phyloP scores from a whole-genome alignment of 2,329 filamentous ascomycete species.

The Curvularia verruculosa region DNA sequence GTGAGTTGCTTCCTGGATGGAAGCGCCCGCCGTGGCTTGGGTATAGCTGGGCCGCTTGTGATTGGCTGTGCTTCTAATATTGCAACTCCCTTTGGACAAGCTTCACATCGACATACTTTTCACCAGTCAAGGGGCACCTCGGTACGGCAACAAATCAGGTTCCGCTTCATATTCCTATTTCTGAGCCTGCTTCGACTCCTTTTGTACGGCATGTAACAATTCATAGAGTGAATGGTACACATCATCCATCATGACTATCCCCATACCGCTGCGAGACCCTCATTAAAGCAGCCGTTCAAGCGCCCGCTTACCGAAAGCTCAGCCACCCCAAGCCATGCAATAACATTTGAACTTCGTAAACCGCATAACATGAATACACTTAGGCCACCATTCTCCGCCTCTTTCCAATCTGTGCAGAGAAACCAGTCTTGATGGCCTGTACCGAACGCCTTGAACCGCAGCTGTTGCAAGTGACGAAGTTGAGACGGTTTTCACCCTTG shows the following conservation, averaged over 20 bases:
- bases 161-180: neutral
- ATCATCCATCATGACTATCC: slow-evolving; percentile 11
- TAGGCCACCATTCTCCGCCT: slow-evolving; percentile 92
- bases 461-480: slow-evolving; percentile 95
- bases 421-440: slow-evolving; percentile 99
- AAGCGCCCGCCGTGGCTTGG: slow-evolving; percentile 23
- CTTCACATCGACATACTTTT: neutral
- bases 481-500: slow-evolving; percentile 98
- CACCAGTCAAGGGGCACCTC: neutral
- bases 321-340: slow-evolving; percentile 29
- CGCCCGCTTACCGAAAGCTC: slow-evolving; percentile 25
- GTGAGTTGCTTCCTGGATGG: too few species aligned
- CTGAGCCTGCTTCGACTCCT: neutral
- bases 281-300: slow-evolving; percentile 21
- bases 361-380: slow-evolving; percentile 34
- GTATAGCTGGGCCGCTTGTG: slow-evolving; percentile 6
- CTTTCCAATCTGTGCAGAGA: slow-evolving; percentile 99
- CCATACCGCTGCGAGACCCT: slow-evolving; percentile 6
- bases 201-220: slow-evolving; percentile 4
- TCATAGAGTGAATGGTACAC: neutral
- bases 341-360: slow-evolving; percentile 32
- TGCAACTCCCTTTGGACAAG: neutral
- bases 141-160: neutral
- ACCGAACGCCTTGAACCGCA: slow-evolving; percentile 75
- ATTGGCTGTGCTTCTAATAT: slow-evolving; percentile 16